phyloP scores from a whole-genome alignment of 805 yeast genomes.

The Groenewaldozyma salmanticensis region DNA sequence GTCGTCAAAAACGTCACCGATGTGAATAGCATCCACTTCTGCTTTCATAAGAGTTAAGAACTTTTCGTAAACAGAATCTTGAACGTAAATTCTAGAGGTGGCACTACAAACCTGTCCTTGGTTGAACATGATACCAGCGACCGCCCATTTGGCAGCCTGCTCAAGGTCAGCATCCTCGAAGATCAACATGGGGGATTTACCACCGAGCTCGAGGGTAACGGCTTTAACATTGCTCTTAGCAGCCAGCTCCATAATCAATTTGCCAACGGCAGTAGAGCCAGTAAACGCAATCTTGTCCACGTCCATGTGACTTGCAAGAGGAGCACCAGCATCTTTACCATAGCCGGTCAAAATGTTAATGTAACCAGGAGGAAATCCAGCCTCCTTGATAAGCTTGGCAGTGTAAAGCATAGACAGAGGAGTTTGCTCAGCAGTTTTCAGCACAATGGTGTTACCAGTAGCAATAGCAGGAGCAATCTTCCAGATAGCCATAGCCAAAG shows the following conservation, averaged over 20 bases:
- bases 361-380: conserved; percentile 90
- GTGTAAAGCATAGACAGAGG: conserved; percentile 80
- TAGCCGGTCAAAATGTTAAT: conserved; percentile 79
- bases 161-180: conserved; percentile 79
- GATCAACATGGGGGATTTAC: conserved; percentile 88
- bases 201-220: conserved; percentile 91
- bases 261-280: conserved; percentile 90
- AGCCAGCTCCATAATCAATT: conserved; percentile 68
- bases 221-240: conserved; percentile 75
- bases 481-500: conserved; percentile 90
- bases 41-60: conserved; percentile 50
- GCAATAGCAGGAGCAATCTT: conserved; percentile 89
- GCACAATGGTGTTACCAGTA: conserved; percentile 78
- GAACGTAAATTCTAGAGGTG: conserved; percentile 84
- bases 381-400: conserved; percentile 59
- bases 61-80: conserved; percentile 74
- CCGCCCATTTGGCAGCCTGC: conserved; percentile 63
- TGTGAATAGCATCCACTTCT: conserved; percentile 43
- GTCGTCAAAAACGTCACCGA: conserved; percentile 79
- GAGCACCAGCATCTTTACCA: conserved; percentile 78
- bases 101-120: conserved; percentile 96
- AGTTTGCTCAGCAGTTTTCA: conserved; percentile 88
- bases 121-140: conserved; percentile 81
- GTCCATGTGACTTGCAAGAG: conserved; percentile 65
- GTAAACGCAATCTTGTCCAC: conserved; percentile 90